phyloP scores from a whole-genome alignment of 495 filamentous ascomycete genomes.

The Xeromyces bisporus region DNA sequence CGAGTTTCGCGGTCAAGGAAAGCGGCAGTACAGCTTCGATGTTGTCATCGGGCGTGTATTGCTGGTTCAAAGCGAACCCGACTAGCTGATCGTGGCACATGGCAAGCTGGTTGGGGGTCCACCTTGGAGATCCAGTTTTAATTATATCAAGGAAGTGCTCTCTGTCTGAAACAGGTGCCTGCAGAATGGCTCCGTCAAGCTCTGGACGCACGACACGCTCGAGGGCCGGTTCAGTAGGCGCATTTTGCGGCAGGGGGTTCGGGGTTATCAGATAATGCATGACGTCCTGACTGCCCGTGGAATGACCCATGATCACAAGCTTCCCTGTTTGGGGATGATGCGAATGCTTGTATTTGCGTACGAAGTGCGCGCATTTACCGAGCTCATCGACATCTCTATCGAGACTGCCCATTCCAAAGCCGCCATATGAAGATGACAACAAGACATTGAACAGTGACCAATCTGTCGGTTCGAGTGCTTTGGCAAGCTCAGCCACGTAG shows the following conservation, averaged over 20 bases:
- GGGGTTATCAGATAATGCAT: conserved; percentile 49
- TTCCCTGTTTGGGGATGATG: conserved; percentile 27
- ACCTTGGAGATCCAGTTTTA: conserved; percentile 2
- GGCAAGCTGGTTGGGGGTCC: not conserved
- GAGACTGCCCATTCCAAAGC: conserved; percentile 56
- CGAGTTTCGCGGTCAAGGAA: conserved; percentile 24
- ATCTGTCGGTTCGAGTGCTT: conserved; percentile 35
- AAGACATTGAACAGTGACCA: conserved; percentile 49
- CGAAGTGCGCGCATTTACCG: conserved; percentile 50
- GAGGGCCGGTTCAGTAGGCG: not conserved
- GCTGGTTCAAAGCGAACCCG: conserved; percentile 26
- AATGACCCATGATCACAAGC: conserved; percentile 79
- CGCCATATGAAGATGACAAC: conserved; percentile 47
- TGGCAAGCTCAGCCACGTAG: conserved; percentile 39
- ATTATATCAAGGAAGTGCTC: conserved; percentile 35
- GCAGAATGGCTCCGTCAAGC: conserved; percentile 68
- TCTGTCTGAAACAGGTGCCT: conserved; percentile 66
- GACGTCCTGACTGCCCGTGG: conserved; percentile 75
- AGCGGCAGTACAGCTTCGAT: conserved; percentile 41
- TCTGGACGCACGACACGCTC: conserved; percentile 19
- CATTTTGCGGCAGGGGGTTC: conserved; percentile 13
- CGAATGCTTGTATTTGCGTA: conserved; percentile 27
- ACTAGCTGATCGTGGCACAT: conserved; percentile 35
- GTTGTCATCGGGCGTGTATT: conserved; percentile 22
- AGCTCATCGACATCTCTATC: conserved; percentile 59